Base-by-base conservation (phyloP, 2,329 filamentous ascomycete species). In the Colletotrichum sp. region DNA sequence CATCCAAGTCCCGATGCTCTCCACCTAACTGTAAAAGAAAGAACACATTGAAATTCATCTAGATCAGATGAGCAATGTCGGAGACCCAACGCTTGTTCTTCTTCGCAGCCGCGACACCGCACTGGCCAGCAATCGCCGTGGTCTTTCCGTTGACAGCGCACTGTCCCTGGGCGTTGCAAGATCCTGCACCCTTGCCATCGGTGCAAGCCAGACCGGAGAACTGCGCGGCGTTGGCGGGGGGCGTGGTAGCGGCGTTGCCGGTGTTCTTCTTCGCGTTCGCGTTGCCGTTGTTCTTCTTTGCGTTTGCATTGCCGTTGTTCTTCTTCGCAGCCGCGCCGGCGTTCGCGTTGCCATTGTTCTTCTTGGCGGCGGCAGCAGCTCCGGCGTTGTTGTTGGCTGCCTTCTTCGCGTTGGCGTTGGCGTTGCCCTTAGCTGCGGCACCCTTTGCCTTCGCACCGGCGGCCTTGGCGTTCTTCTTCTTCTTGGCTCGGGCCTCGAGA, bases 101-200 rank as follows among this genome's bases (percentile, higher is more conserved):
- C 72, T 75, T 73, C 64, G 62, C 62, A 6, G 48, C 58, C 26
- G 71, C 71, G 15, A 74, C 61, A 13, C 73, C 73, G 24, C 73
- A 76, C 65, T 76, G 73, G 10, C 73, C 73, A 6, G 70, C 70
- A 26, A 76, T 73, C n/a, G 24, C n/a, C 8, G 58, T 43, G 4
- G 73, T 73, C 73, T 76, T 73, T 43, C 73, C 73, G 30, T 76
- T 73, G 58, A 76, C 70, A 10, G 70, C 58, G 21, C 73, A 76
- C 21, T 69, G 34, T 12, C 70, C 70, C 4, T 65, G 56, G 73
- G 58, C 56, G 36, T 76, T 61, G 65, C 73, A 76, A 28, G 70
- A 26, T 13, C 73, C 73, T 4, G 73, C 73, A 16, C 73, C 73
- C 43, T 76, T 76, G 28, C 73, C 73, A 9, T 76, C 43, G 7